Evolutionary conservation across 441 rosid species (phyloP), one percentile per base, ranked within the genome.

Genomic region (Populus trichocarpa): DNA sequence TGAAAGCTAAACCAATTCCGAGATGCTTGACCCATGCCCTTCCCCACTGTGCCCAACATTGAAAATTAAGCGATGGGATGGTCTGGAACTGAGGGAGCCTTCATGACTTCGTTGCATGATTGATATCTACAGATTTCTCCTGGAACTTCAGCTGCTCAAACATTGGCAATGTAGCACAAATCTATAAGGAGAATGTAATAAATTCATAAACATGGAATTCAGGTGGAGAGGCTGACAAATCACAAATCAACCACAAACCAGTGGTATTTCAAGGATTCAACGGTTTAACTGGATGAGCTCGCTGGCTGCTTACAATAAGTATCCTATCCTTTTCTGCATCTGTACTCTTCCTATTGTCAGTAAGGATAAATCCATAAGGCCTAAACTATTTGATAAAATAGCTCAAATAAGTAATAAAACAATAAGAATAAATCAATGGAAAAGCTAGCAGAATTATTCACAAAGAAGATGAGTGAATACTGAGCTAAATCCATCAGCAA

Each of bases 261-360:
- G 35, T 79, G 67, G n/a, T 61, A 53, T 69, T 65, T 79, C 74
- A n/a, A 67, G 36, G 78, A 75, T 36, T 73, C 36, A 25, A 71
- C 5, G 40, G 23, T 70, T 73, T 35, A 18, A 14, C 20, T 42
- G 61, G 71, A 40, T 32, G 25, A 69, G 72, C 38, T n/a, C 36
- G 72, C 16, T 46, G 6, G 38, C 67, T 77, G 53, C 59, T 50
- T 65, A n/a, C 38, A 28, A 38, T 18, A 2, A 6, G n/a, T 40
- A 61, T 7, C 25, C 42, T 4, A 9, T 25, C 57, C 5, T 9
- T 35, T 70, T 70, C 69, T 66, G 30, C 75, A 40, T 35, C n/a
- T 5, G 59, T 14, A 16, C 20, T 50, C 1, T 50, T 14, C 3
- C 2, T 50, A 50, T 50, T 50, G n/a, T 50, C 59, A 50, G 0